Evolutionary conservation across 257 asterid species (phyloP).

Genomic region (Mitragyna speciosa): DNA sequence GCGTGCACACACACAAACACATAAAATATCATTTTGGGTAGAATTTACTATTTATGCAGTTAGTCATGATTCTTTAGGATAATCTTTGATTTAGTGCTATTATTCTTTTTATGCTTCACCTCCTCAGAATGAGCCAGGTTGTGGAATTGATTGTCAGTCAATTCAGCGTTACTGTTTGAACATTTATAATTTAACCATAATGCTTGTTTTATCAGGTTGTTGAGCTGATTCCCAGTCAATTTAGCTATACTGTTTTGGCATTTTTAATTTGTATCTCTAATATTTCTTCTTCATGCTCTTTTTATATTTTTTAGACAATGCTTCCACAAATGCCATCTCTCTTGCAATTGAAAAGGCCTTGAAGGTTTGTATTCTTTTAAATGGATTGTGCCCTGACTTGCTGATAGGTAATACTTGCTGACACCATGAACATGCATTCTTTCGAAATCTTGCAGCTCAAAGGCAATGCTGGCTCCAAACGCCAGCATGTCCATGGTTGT

Average conservation of each 20-base stretch:
- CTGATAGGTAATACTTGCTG: conserved; percentile 22
- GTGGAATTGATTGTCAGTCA: not conserved
- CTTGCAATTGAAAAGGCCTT: conserved; percentile 83
- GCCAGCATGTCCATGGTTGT: conserved; percentile 89
- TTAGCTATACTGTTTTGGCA: not conserved
- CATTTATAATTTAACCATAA: not conserved
- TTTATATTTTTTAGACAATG: conserved; percentile 50
- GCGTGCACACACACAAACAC: no score
- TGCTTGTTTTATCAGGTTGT: not conserved
- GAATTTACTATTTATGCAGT: not conserved
- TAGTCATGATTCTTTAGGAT: not conserved
- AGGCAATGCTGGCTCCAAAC: conserved; percentile 74
- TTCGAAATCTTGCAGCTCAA: conserved; percentile 56
- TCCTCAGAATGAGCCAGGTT: not conserved
- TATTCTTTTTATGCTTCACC: not conserved
- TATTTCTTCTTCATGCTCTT: conserved; percentile 22
- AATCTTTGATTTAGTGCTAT: not conserved
- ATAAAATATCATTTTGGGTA: not conserved
- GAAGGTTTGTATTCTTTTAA: conserved; percentile 49
- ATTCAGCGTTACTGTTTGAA: not conserved
- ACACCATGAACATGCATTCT: conserved; percentile 12
- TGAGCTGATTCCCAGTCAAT: not conserved
- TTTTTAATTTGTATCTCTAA: conserved; percentile 1
- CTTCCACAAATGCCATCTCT: conserved; percentile 44
- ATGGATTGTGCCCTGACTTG: not conserved